These are phyloP conservation scores for Camelina sativa DNA, from an alignment of 345 rosid species.

Conservation along the genomic window DNA sequence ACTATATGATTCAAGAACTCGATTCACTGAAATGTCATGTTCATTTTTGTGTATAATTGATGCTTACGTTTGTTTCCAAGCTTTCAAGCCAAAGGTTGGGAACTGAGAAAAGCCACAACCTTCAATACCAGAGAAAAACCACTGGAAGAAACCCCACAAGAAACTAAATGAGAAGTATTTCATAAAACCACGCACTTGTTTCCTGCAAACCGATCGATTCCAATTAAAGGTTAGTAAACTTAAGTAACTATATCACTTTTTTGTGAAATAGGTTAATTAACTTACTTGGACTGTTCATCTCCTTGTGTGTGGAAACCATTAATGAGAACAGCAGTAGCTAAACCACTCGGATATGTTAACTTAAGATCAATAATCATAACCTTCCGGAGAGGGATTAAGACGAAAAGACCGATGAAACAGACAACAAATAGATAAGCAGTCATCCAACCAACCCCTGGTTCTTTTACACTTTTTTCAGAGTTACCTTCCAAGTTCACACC, in stretches of 20 bases:
- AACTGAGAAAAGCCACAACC: slow-evolving; percentile 81
- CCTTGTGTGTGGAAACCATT: slow-evolving; percentile 91
- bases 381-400: slow-evolving; percentile 91
- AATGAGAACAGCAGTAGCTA: slow-evolving; percentile 96
- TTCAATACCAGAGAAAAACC: slow-evolving; percentile 76
- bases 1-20: slow-evolving; percentile 14
- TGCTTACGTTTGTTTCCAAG: slow-evolving; percentile 83
- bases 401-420: slow-evolving; percentile 95
- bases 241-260: neutral
- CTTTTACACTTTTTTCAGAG: slow-evolving; percentile 62
- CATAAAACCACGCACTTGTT: slow-evolving; percentile 74
- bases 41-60: neutral
- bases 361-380: slow-evolving; percentile 85
- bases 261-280: neutral
- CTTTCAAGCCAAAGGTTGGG: slow-evolving; percentile 85
- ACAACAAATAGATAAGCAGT: slow-evolving; percentile 75
- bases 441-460: slow-evolving; percentile 98
- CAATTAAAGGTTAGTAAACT: neutral
- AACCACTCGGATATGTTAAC: slow-evolving; percentile 84
- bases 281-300: slow-evolving; percentile 73
- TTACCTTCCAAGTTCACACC: slow-evolving; percentile 78
- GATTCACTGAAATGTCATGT: neutral
- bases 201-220: slow-evolving; percentile 50
- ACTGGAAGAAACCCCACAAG: slow-evolving; percentile 91
- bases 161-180: slow-evolving; percentile 78